A percentile compares a stretch with the other conserved stretches of the same genome.
phyloP scores from a whole-genome alignment of 2,329 filamentous ascomycete genomes.

The Curvularia eragrostidis region DNA sequence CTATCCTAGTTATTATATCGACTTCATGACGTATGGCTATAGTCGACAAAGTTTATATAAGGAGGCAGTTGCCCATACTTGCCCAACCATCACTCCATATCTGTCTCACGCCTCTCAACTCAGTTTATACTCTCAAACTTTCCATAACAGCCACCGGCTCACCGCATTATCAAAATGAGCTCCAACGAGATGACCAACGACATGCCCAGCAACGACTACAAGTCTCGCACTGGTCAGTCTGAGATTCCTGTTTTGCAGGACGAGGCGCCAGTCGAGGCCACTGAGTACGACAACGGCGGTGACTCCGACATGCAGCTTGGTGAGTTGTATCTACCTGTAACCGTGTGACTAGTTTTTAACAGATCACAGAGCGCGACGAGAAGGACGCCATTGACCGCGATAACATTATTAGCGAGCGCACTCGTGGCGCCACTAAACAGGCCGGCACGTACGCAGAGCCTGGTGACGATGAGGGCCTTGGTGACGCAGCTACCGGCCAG shows the following conservation, averaged over 20 bases:
- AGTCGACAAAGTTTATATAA: constrained; percentile 4
- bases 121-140: background rate
- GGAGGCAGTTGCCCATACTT: background rate
- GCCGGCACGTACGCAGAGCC: constrained; percentile 58
- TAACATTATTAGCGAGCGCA: constrained; percentile 58
- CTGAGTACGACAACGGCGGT: constrained; percentile 55
- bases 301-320: constrained; percentile 58
- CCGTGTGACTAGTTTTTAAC: background rate
- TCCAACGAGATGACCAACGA: constrained; percentile 44
- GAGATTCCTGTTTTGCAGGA: constrained; percentile 57
- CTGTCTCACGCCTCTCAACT: background rate
- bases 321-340: constrained; percentile 33
- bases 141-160: background rate
- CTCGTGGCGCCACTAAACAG: constrained; percentile 56
- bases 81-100: background rate
- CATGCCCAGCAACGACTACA: constrained; percentile 55
- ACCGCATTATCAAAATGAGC: constrained; percentile 33
- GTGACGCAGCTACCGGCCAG: constrained; percentile 46
- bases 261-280: constrained; percentile 51
- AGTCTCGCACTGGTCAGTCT: constrained; percentile 54
- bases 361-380: constrained; percentile 54
- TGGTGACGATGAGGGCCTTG: constrained; percentile 59
- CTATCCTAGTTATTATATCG: background rate
- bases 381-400: constrained; percentile 56
- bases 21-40: constrained; percentile 8